These are phyloP conservation scores for Haberlea rhodopensis DNA, from an alignment of 257 asterid genomes.

Conservation along the genomic window DNA sequence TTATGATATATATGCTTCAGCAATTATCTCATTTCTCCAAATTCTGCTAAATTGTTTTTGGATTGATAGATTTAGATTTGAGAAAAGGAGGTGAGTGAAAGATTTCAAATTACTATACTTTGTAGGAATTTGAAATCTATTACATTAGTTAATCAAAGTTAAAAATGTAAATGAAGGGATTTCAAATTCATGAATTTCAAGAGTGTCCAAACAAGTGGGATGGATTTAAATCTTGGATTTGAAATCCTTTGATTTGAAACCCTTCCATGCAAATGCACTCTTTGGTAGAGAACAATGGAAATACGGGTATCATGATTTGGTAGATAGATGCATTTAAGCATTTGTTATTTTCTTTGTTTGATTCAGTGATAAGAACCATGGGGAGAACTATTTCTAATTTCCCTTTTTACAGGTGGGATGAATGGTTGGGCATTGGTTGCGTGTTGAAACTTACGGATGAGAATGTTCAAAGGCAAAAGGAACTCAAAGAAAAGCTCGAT, in stretches of 20 bases:
- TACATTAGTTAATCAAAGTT: too few species aligned
- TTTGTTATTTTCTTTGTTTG: conserved; percentile 3
- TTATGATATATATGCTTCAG: conserved; percentile 18
- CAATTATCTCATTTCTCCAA: background rate
- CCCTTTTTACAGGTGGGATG: conserved; percentile 71
- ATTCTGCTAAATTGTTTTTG: too few species aligned
- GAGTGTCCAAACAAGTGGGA: too few species aligned
- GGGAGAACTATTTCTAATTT: conserved; percentile 15
- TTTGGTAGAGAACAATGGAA: background rate
- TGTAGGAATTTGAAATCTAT: too few species aligned
- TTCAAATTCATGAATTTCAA: too few species aligned
- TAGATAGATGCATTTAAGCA: conserved; percentile 14
- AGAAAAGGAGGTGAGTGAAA: too few species aligned
- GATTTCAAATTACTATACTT: too few species aligned
- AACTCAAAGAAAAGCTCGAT: conserved; percentile 39
- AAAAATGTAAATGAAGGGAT: too few species aligned
- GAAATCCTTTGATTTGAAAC: too few species aligned
- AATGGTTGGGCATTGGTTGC: conserved; percentile 58
- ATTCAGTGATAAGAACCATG: conserved; percentile 8
- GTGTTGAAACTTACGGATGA: conserved; percentile 60
- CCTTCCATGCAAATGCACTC: too few species aligned
- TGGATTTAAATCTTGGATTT: too few species aligned
- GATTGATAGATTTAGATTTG: too few species aligned
- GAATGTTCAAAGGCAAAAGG: conserved; percentile 51
- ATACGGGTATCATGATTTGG: conserved; percentile 12